A percentile compares a stretch with the other conserved stretches of the same genome.
Evolutionary conservation across 495 filamentous ascomycete genomes (phyloP).

Genomic region (Terfezia boudieri): DNA sequence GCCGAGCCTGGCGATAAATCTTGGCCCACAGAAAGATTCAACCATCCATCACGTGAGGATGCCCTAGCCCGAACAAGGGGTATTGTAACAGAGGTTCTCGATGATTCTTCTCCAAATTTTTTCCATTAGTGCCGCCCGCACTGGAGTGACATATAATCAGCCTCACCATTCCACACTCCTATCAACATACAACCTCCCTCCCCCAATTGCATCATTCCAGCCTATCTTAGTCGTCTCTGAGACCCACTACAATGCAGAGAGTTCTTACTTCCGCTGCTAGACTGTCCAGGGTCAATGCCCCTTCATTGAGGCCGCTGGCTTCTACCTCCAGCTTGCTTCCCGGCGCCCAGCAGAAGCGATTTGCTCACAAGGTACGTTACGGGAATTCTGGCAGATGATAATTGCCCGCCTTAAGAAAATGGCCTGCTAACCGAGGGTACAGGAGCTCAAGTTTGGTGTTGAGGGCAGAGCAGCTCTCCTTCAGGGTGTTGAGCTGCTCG

Average conservation of each 20-base stretch:
- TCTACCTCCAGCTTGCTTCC: slow-evolving; percentile 5
- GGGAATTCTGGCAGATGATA: not conserved
- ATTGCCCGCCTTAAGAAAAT: not conserved
- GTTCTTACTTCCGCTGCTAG: slow-evolving; percentile 14
- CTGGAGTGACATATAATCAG: no score
- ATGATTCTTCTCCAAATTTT: no score
- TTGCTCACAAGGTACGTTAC: slow-evolving; percentile 18
- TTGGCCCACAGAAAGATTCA: no score
- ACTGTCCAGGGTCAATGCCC: slow-evolving; percentile 6
- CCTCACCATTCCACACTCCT: not conserved
- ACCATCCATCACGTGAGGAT: no score
- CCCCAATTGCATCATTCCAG: not conserved
- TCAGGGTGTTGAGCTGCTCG: slow-evolving; percentile 86
- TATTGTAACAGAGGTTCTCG: no score
- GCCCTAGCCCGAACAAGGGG: no score
- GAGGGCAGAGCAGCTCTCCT: slow-evolving; percentile 77
- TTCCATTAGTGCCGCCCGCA: no score
- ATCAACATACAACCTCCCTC: not conserved
- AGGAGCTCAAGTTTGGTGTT: slow-evolving; percentile 94
- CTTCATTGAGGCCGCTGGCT: slow-evolving; percentile 6
- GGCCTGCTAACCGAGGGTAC: not conserved
- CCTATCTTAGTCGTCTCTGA: not conserved
- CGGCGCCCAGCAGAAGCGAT: slow-evolving; percentile 12
- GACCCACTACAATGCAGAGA: slow-evolving; percentile 15
- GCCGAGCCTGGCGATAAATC: no score